These are phyloP conservation scores for Fusarium mexicanum DNA, from an alignment of 2,329 filamentous ascomycete species.

Conservation along the genomic window DNA sequence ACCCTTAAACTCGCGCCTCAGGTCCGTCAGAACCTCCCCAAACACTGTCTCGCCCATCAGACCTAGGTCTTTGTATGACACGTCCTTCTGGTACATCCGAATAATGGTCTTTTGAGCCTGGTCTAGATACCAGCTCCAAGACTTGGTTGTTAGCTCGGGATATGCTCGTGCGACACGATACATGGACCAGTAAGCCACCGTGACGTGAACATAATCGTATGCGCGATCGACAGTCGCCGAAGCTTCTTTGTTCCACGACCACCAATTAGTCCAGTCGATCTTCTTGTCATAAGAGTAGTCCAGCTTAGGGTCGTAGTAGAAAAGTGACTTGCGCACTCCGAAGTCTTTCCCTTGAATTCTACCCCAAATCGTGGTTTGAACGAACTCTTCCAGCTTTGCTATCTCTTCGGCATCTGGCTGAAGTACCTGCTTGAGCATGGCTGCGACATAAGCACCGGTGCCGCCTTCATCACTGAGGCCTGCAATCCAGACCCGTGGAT, in stretches of 20 bases:
- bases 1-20: conserved; percentile 57
- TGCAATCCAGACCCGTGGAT: conserved; percentile 65
- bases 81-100: conserved; percentile 50
- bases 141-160: conserved; percentile 52
- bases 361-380: conserved; percentile 60
- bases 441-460: conserved; percentile 64
- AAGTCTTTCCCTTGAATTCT: conserved; percentile 58
- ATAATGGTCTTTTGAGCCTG: conserved; percentile 63
- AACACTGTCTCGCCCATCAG: conserved; percentile 70
- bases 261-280: conserved; percentile 61
- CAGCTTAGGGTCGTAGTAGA: conserved; percentile 63
- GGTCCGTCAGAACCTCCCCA: conserved; percentile 61
- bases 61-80: conserved; percentile 57
- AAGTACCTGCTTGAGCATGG: conserved; percentile 63
- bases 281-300: conserved; percentile 55
- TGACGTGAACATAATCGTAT: conserved; percentile 68
- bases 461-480: conserved; percentile 70
- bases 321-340: conserved; percentile 63
- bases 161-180: conserved; percentile 64
- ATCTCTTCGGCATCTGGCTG: conserved; percentile 61
- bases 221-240: conserved; percentile 60
- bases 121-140: conserved; percentile 65
- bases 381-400: conserved; percentile 62
- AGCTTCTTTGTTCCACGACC: conserved; percentile 59
- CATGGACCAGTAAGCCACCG: conserved; percentile 65